Base-by-base conservation (phyloP, 2,329 filamentous ascomycete species). In the Alternaria triticina region DNA sequence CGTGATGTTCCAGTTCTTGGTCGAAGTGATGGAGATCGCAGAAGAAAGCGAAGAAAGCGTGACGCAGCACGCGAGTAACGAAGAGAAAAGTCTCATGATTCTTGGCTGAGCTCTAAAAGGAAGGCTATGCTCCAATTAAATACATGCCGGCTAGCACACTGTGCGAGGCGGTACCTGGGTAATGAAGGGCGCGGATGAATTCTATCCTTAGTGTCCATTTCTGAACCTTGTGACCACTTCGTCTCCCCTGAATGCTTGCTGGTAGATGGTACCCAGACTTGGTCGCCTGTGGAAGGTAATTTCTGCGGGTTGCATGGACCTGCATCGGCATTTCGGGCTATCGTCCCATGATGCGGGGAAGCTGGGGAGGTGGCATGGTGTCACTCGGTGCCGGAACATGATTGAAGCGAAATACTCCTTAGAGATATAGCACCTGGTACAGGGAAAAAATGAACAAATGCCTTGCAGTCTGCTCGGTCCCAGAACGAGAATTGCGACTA, bases 1-100 rank as follows among this genome's bases (percentile, higher is more conserved):
- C 25, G 69, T 69, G 52, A 79, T 74, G 40, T 79, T 75, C 63
- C 71, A 77, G 9, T 62, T 70, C 3, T 70, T 72, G 2, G 69
- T 74, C 2, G 72, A 74, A 2, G 67, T 70, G 3, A 78, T 25
- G 4, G 76, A 75, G 9, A 78, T 65, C 7, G 74, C 69, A 20
- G 61, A 65, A 4, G 55, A 54, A 4, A 72, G 23, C 1, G 72
- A 67, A 5, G 67, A 59, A 6, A 71, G 22, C 6, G 65, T 55
- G n/a, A 65, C 54, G 36, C 64, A 46, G n/a, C 49, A 61, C 44
- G 59, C 59, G 1, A 69, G 17, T 8, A 70, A 27, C 8, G 57
- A 52, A 5, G 64, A 56, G 15, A 71, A 20, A 9, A 67, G n/a
- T 47, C 52, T 67, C 74, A 77, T 77, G 8, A 8, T 67, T 50